Base-by-base conservation (phyloP, 495 filamentous ascomycete species). In the Trichoderma orchidacearum region DNA sequence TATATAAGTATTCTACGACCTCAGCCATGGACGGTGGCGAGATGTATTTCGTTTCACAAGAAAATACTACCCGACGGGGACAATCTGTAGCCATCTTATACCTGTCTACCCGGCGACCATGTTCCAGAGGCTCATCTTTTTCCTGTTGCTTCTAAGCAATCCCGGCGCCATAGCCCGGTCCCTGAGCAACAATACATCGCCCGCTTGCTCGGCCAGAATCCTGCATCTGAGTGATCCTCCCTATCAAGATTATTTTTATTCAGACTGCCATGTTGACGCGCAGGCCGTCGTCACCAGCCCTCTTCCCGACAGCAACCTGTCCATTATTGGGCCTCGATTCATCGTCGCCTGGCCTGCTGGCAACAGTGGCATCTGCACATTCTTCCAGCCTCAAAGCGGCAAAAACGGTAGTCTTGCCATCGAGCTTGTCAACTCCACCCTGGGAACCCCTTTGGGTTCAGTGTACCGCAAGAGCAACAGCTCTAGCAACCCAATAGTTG, bases 241-340 rank as follows among this genome's bases (percentile, higher is more conserved):
- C 0, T 84, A 84, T 64, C 68, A 80, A 30, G 82, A 85, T 58
- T 85, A 82, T 65, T 83, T 85, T 67, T 77, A 80, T 56, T 77
- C 74, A n/a, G 77, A 79, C 62, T 83, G 81, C 66, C 72, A 81
- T 53, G 69, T 73, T 25, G 70, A 71, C 29, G 72, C 69, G 29
- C 82, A 85, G 59, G 78, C 81, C 0, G 76, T 84, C 2, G 67
- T 85, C 13, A 84, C 81, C 5, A 79, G 68, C 57, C 80, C 81
- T 4, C 63, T 73, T 0, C 58, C 69, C n/a, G 66, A 74, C 32
- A 81, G 74, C 63, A 70, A 83, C 54, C 70, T 84, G 0, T 72
- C 68, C 4, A 60, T 77, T 36, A 81, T 82, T 55, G 52, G 52
- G 6, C 53, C 53, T 23, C 30, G 53, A 11, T 28, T 55, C n/a